Conservation (phyloP, 2,329 filamentous ascomycete species). For the Epichloe sibirici region DNA sequence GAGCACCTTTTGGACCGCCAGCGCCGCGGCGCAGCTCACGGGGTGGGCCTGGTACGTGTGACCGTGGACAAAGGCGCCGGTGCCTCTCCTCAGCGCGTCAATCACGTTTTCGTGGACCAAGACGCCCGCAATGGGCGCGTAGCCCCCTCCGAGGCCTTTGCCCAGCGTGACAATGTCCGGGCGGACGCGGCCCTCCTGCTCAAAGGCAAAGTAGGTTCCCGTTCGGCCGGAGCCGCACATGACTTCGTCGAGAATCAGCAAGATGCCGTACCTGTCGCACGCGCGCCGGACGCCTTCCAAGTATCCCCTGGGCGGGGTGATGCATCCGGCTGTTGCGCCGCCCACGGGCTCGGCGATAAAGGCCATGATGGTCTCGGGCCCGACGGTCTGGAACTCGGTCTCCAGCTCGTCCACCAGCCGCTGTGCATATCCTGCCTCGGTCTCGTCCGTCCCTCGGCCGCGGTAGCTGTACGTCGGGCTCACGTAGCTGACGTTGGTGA, state of each 20-base stretch:
- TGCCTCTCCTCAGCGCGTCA: not conserved
- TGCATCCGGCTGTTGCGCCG: constrained; percentile 37
- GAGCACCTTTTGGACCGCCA: constrained; percentile 33
- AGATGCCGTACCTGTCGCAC: constrained; percentile 41
- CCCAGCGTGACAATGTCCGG: constrained; percentile 57
- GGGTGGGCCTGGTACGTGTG: constrained; percentile 18
- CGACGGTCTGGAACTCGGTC: constrained; percentile 31
- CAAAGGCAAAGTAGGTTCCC: constrained; percentile 50
- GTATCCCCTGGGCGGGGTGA: constrained; percentile 39
- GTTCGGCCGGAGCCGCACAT: constrained; percentile 58
- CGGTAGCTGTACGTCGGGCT: constrained; percentile 11
- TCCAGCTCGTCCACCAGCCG: constrained; percentile 33
- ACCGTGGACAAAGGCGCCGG: constrained; percentile 10
- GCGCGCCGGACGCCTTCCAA: constrained; percentile 38
- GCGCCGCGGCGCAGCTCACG: constrained; percentile 11
- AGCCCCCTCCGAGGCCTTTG: constrained; percentile 54
- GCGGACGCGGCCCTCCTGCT: constrained; percentile 36
- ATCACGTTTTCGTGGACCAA: constrained; percentile 3
- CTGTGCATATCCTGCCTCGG: constrained; percentile 25
- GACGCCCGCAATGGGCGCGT: constrained; percentile 23
- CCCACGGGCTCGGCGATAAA: constrained; percentile 40
- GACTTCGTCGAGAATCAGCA: constrained; percentile 47
- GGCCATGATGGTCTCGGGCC: constrained; percentile 32
- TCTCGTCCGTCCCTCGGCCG: constrained; percentile 16
- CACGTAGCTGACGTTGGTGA: constrained; percentile 16